phyloP scores from a whole-genome alignment of 148 eudicot genomes.

The Bassia scoparia region DNA sequence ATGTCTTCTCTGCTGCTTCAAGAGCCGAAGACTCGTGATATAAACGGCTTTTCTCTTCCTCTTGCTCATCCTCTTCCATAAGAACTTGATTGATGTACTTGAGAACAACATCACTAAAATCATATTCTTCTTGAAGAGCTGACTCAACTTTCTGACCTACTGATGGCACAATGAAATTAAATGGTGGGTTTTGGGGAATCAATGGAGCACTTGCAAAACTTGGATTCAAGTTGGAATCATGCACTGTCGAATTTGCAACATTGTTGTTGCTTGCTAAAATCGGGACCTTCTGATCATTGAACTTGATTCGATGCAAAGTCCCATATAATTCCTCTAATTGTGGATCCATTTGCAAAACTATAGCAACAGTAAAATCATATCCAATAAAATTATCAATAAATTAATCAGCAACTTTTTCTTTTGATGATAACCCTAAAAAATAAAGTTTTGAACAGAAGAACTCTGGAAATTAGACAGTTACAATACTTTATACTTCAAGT shows the following conservation, averaged over 20 bases:
- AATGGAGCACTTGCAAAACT: constrained; percentile 15
- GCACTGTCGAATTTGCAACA: constrained; percentile 18
- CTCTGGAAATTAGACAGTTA: too few relatives aligned
- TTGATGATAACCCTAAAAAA: background rate
- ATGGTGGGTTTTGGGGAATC: constrained; percentile 25
- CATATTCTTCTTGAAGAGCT: constrained; percentile 46
- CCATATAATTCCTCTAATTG: constrained; percentile 43
- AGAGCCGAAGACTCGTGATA: constrained; percentile 59
- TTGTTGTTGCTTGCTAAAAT: constrained; percentile 29
- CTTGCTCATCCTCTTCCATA: constrained; percentile 71
- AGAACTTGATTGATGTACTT: constrained; percentile 65
- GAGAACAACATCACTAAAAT: constrained; percentile 59
- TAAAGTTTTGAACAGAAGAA: too few relatives aligned
- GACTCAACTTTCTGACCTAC: constrained; percentile 18
- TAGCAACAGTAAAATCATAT: constrained; percentile 18
- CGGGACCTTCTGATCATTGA: constrained; percentile 33
- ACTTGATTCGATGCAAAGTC: constrained; percentile 43
- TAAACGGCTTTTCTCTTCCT: constrained; percentile 45
- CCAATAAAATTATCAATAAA: background rate
- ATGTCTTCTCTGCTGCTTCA: constrained; percentile 62
- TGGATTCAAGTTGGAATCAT: constrained; percentile 23
- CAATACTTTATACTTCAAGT: too few relatives aligned
- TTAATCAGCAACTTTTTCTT: background rate
- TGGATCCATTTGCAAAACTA: constrained; percentile 40
- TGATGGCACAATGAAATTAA: constrained; percentile 10